Percentiles rank a stretch among this genome's conserved stretches.
Evolutionary conservation across 306 rosid genomes (phyloP).

Genomic region (Senna tora): DNA sequence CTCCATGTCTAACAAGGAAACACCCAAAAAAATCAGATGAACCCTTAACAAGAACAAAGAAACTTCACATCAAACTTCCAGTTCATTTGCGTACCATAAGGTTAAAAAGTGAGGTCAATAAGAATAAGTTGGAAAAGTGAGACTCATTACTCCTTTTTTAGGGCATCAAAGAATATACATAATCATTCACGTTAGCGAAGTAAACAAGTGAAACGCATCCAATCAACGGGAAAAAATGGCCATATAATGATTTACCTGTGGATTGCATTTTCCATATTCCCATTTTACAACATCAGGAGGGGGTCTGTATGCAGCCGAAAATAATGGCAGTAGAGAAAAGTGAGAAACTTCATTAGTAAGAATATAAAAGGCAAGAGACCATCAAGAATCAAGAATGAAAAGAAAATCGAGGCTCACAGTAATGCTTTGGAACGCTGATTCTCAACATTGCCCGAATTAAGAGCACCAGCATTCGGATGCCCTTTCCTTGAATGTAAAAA

Average conservation of each 20-base stretch:
- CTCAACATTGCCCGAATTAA: conserved; percentile 8
- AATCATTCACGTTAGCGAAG: not conserved
- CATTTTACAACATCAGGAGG: conserved; percentile 28
- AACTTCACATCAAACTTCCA: not conserved
- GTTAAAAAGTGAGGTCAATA: not conserved
- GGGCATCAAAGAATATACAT: not conserved
- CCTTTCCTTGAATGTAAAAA: conserved; percentile 10
- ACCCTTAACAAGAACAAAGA: not conserved
- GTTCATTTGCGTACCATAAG: no score
- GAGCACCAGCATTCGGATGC: not conserved
- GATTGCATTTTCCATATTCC: conserved; percentile 33
- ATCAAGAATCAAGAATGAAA: not conserved
- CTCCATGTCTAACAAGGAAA: not conserved
- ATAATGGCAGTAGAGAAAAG: not conserved
- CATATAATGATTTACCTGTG: conserved; percentile 41
- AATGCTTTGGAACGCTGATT: conserved; percentile 10
- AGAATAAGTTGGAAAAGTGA: not conserved
- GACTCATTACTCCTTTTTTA: not conserved
- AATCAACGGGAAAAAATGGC: not conserved
- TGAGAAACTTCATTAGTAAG: not conserved
- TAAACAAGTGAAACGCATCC: not conserved
- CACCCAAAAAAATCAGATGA: not conserved
- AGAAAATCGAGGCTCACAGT: conserved; percentile 21
- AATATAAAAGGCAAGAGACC: not conserved
- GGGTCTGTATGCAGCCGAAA: conserved; percentile 25